Conservation (phyloP, 2,329 filamentous ascomycete species). For the Exophiala sideris region DNA sequence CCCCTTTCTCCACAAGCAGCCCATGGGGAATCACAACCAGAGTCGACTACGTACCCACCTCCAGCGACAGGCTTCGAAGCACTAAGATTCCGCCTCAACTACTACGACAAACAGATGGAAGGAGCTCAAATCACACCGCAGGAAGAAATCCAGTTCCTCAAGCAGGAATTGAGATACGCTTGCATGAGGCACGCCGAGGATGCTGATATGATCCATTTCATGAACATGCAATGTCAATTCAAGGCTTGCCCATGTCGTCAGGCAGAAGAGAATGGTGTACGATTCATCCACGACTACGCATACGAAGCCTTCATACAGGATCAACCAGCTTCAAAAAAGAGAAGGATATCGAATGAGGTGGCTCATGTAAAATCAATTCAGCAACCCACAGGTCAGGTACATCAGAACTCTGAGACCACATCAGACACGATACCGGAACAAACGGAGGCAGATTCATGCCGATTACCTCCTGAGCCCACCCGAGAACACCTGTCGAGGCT, state of each 20-base stretch:
- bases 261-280: slow-evolving; percentile 40
- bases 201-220: slow-evolving; percentile 54
- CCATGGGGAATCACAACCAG: not conserved
- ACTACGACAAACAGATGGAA: slow-evolving; percentile 26
- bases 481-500: not conserved
- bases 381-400: not conserved
- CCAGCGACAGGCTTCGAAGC: slow-evolving; percentile 6
- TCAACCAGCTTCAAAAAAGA: slow-evolving; percentile 18
- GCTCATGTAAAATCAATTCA: not conserved
- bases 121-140: slow-evolving; percentile 30
- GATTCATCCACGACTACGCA: slow-evolving; percentile 41
- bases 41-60: not conserved
- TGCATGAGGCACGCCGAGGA: slow-evolving; percentile 46
- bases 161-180: slow-evolving; percentile 52
- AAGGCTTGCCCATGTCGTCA: slow-evolving; percentile 47
- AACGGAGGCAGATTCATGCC: not conserved
- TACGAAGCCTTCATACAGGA: slow-evolving; percentile 29
- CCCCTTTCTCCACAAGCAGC: not conserved
- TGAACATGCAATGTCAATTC: slow-evolving; percentile 51
- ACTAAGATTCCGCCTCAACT: slow-evolving; percentile 9
- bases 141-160: slow-evolving; percentile 43
- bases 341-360: slow-evolving; percentile 14
- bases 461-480: slow-evolving; percentile 15
- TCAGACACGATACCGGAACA: not conserved
- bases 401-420: not conserved